Evolutionary conservation across 2,329 filamentous ascomycete genomes (phyloP).

Genomic region (Phoma sp.): DNA sequence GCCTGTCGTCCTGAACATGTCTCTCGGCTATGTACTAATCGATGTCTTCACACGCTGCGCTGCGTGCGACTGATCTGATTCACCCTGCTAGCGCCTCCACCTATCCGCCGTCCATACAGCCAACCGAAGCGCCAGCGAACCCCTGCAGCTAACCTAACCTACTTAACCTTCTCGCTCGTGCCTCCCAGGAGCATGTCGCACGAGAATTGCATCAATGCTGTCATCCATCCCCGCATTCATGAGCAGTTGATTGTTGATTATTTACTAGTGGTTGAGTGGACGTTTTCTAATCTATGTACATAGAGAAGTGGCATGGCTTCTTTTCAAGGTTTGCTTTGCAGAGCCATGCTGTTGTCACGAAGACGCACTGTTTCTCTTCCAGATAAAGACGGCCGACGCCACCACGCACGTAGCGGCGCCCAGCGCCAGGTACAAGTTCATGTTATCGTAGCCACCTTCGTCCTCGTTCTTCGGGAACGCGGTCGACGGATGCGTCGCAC

Average conservation of each 20-base stretch:
- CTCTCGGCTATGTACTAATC: not conserved
- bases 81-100: not conserved
- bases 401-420: slow-evolving; percentile 70
- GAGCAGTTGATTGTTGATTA: slow-evolving; percentile 10
- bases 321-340: not conserved
- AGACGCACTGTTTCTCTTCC: slow-evolving; percentile 54
- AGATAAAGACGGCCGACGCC: slow-evolving; percentile 65
- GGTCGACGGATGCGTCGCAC: slow-evolving; percentile 84
- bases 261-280: not conserved
- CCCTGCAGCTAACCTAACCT: slow-evolving; percentile 4
- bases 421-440: slow-evolving; percentile 83
- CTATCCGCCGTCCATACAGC: slow-evolving; percentile 2
- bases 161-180: slow-evolving; percentile 4
- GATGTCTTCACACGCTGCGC: not conserved
- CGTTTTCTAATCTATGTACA: not conserved
- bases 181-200: slow-evolving; percentile 3
- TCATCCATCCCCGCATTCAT: not conserved
- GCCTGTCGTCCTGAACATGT: not conserved
- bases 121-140: slow-evolving; percentile 8
- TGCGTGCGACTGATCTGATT: slow-evolving; percentile 1
- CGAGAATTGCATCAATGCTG: not conserved
- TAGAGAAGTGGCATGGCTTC: not conserved
- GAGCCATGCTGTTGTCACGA: slow-evolving; percentile 3
- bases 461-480: slow-evolving; percentile 91
- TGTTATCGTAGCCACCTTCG: slow-evolving; percentile 75